Evolutionary conservation across 805 yeast species (phyloP).

Genomic region (Spathaspora gorwiae): DNA sequence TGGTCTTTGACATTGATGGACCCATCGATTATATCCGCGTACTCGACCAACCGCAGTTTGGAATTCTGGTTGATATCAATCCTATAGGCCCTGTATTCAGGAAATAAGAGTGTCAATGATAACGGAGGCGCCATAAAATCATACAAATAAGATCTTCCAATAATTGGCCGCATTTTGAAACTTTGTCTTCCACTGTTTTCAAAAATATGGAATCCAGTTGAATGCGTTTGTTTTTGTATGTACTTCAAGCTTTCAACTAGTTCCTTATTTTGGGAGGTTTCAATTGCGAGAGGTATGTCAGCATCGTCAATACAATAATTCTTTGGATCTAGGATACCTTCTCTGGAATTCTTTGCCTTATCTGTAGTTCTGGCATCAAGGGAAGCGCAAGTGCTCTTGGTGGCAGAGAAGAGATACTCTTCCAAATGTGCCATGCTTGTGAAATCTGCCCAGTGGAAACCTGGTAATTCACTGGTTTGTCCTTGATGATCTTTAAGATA

Average conservation of each 20-base stretch:
- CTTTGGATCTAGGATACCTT: constrained; percentile 14
- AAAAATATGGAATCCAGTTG: constrained; percentile 41
- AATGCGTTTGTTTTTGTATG: constrained; percentile 4
- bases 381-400: constrained; percentile 15
- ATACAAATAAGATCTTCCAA: constrained; percentile 36
- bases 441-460: constrained; percentile 32
- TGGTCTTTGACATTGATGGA: too few relatives aligned
- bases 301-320: constrained; percentile 23
- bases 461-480: constrained; percentile 9
- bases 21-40: too few relatives aligned
- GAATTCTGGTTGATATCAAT: too few relatives aligned
- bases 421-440: constrained; percentile 20
- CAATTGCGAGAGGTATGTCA: constrained; percentile 8
- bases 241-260: constrained; percentile 1
- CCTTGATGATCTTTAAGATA: constrained; percentile 11
- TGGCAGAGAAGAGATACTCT: constrained; percentile 8
- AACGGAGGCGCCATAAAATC: constrained; percentile 44
- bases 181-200: too few relatives aligned
- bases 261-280: not conserved
- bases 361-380: constrained; percentile 15
- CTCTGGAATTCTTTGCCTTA: constrained; percentile 5
- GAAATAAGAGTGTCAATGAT: too few relatives aligned
- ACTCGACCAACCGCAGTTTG: too few relatives aligned
- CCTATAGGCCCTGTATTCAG: too few relatives aligned
- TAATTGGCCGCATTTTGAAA: constrained; percentile 26